Conservation (phyloP, 2,329 filamentous ascomycete genomes). For the Pseudopyricularia cyperi region DNA sequence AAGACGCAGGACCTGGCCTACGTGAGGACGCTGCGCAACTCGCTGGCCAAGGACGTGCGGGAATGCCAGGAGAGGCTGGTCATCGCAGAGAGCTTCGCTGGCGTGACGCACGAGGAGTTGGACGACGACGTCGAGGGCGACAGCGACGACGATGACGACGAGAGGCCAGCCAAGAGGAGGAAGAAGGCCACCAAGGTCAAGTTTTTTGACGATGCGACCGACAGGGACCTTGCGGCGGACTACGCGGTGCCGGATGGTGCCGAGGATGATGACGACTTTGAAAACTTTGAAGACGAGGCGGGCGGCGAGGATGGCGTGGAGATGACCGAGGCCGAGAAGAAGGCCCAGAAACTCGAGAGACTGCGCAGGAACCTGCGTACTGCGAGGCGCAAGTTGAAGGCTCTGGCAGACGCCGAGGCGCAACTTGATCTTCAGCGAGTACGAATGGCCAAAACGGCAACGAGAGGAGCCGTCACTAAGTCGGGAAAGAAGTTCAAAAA, state of each 20-base stretch:
- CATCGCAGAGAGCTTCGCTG: slow-evolving; percentile 22
- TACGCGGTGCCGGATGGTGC: slow-evolving; percentile 17
- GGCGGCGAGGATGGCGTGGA: slow-evolving; percentile 19
- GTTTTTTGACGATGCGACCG: slow-evolving; percentile 29
- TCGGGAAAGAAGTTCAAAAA: slow-evolving; percentile 45
- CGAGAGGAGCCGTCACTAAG: slow-evolving; percentile 44
- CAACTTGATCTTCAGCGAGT: slow-evolving; percentile 45
- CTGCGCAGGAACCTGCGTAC: slow-evolving; percentile 34
- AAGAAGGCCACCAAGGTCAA: slow-evolving; percentile 35
- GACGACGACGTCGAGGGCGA: slow-evolving; percentile 16
- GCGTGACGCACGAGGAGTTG: slow-evolving; percentile 16
- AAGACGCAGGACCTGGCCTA: slow-evolving; percentile 60
- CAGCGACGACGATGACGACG: slow-evolving; percentile 16
- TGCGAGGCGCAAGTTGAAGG: slow-evolving; percentile 40
- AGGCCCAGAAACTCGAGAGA: slow-evolving; percentile 27
- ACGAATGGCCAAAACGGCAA: slow-evolving; percentile 53
- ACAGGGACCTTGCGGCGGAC: slow-evolving; percentile 18
- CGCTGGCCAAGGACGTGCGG: slow-evolving; percentile 43
- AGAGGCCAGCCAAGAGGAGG: slow-evolving; percentile 7
- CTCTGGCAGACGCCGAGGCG: slow-evolving; percentile 40
- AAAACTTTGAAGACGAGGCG: slow-evolving; percentile 14
- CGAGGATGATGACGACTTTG: slow-evolving; percentile 19
- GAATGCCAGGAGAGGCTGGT: slow-evolving; percentile 40
- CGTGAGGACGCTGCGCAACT: slow-evolving; percentile 47
- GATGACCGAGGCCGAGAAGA: slow-evolving; percentile 17